Percentiles rank a stretch among this genome's conserved stretches.
Evolutionary conservation across 768 basidiomycete genomes (phyloP).

Genomic region (Lactarius vividus): DNA sequence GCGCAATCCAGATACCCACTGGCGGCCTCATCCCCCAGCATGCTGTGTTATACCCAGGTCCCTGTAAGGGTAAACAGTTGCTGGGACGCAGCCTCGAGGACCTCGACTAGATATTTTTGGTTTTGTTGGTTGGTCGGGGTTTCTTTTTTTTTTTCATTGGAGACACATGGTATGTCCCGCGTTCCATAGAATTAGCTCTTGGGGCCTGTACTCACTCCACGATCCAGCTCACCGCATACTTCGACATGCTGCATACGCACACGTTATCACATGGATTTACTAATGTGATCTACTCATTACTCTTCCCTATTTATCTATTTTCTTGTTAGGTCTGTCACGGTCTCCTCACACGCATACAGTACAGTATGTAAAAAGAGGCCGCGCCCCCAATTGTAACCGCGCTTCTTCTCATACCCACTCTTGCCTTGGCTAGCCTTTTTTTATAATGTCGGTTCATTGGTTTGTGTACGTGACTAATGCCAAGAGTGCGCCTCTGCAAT

Average conservation of each 20-base stretch:
- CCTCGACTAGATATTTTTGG: conserved; percentile 12
- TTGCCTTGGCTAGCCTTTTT: background rate
- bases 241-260: background rate
- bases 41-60: conserved; percentile 28
- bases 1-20: conserved; percentile 31
- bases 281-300: background rate
- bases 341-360: background rate
- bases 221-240: background rate
- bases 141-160: background rate
- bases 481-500: background rate
- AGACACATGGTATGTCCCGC: background rate
- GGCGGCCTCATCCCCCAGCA: conserved; percentile 28
- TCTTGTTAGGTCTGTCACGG: background rate
- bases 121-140: background rate
- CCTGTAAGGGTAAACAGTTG: conserved; percentile 18
- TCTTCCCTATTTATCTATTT: background rate
- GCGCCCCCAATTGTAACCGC: background rate
- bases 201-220: background rate
- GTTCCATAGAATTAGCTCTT: background rate
- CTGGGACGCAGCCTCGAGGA: background rate
- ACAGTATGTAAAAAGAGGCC: background rate
- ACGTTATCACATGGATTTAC: background rate
- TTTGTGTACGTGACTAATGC: background rate
- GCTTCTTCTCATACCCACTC: background rate
- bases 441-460: background rate